Evolutionary conservation across 768 basidiomycete genomes (phyloP).

Genomic region (Glaciozyma antarctica): DNA sequence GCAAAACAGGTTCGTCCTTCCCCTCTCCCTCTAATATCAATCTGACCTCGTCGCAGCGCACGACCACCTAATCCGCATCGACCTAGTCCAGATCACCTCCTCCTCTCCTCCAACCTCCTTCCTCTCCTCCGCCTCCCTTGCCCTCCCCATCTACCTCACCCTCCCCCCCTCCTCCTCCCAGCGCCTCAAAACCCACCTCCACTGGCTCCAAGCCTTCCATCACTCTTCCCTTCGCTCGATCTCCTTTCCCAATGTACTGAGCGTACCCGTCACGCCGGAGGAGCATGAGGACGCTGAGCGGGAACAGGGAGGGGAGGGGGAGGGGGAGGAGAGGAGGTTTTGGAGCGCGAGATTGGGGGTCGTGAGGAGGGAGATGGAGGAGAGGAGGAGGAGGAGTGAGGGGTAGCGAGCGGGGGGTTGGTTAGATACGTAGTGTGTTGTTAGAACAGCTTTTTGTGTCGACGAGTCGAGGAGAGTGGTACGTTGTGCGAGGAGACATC

Average conservation of each 20-base stretch:
- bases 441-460: no score
- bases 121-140: no score
- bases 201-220: conserved; percentile 51
- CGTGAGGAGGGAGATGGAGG: no score
- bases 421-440: no score
- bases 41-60: conserved; percentile 30
- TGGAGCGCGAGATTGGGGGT: no score
- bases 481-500: no score
- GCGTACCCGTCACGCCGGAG: background rate
- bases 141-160: conserved; percentile 36
- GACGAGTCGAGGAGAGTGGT: no score
- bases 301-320: background rate
- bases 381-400: no score
- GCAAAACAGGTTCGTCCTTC: conserved; percentile 34
- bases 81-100: background rate
- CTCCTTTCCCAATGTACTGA: conserved; percentile 38
- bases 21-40: background rate
- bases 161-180: conserved; percentile 32
- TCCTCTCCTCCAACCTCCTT: conserved; percentile 34
- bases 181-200: conserved; percentile 35
- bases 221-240: conserved; percentile 49
- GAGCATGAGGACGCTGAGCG: background rate
- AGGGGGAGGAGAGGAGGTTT: conserved; percentile 21
- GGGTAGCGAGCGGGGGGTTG: no score
- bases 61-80: conserved; percentile 44